Conservation (phyloP, 495 filamentous ascomycete genomes). For the Podospora pseudocomata region DNA sequence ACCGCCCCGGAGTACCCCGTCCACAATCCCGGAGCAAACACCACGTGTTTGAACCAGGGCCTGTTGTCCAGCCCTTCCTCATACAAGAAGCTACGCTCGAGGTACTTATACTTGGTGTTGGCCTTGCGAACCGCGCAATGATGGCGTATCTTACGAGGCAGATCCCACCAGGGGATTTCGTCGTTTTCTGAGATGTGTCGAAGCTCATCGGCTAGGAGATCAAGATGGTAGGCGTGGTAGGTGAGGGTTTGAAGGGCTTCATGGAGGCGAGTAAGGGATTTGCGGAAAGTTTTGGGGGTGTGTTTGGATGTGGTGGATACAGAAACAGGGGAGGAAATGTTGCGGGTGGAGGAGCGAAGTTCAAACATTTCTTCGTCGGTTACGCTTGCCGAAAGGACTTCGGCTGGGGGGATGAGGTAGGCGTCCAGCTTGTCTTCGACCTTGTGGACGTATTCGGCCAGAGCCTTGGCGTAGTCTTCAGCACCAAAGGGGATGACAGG, state of each 20-base stretch:
- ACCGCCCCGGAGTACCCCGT: conserved; percentile 79
- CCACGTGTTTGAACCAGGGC: conserved; percentile 89
- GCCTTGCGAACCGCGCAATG: conserved; percentile 58
- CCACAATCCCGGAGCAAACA: conserved; percentile 86
- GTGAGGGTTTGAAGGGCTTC: conserved; percentile 52
- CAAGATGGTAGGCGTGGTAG: conserved; percentile 56
- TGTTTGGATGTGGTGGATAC: conserved; percentile 35
- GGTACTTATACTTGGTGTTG: conserved; percentile 68
- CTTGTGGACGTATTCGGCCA: conserved; percentile 61
- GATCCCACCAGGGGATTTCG: conserved; percentile 79
- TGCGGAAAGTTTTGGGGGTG: conserved; percentile 33
- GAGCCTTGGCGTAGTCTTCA: conserved; percentile 63
- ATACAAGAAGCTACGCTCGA: conserved; percentile 82
- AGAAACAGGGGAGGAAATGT: conserved; percentile 33
- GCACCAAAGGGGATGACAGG: conserved; percentile 75
- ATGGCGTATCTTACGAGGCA: conserved; percentile 56
- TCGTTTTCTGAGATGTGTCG: conserved; percentile 55
- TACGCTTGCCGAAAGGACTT: conserved; percentile 31
- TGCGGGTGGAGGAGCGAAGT: conserved; percentile 51
- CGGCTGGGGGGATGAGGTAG: conserved; percentile 7
- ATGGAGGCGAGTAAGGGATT: conserved; percentile 43
- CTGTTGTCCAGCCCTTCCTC: conserved; percentile 73
- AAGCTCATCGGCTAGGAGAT: conserved; percentile 59
- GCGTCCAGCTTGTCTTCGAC: conserved; percentile 59
- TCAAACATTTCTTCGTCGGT: conserved; percentile 48